Percentiles rank a stretch among this genome's conserved stretches.
These are phyloP conservation scores for Phyllosticta citrichinensis DNA, from an alignment of 2,329 filamentous ascomycete genomes.

Conservation along the genomic window DNA sequence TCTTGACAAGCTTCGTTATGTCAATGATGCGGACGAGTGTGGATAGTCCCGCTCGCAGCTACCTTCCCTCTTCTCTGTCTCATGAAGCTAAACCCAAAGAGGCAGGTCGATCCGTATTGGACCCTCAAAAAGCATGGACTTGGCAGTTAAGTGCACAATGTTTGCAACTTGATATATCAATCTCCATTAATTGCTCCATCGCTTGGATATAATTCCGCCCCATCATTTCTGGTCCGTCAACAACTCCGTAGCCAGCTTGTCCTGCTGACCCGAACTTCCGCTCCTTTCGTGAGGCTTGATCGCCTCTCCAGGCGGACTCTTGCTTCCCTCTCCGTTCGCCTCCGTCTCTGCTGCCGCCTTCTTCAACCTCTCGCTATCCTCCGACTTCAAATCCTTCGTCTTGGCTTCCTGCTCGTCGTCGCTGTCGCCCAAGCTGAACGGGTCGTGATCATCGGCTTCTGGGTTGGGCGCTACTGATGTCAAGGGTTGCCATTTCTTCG, in stretches of 20 bases:
- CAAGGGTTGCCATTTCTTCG: slow-evolving; percentile 95
- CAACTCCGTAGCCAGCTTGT: slow-evolving; percentile 38
- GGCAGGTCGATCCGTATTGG: not conserved
- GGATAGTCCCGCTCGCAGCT: not conserved
- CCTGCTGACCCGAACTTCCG: slow-evolving; percentile 33
- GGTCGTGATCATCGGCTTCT: slow-evolving; percentile 75
- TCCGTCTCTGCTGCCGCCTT: slow-evolving; percentile 41
- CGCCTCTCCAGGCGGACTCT: slow-evolving; percentile 12
- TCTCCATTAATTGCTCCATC: not conserved
- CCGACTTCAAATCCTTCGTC: slow-evolving; percentile 48
- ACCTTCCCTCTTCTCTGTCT: not conserved
- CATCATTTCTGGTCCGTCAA: slow-evolving; percentile 16
- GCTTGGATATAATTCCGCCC: not conserved
- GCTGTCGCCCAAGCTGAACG: slow-evolving; percentile 91
- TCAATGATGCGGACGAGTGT: not conserved
- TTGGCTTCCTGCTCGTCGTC: slow-evolving; percentile 82
- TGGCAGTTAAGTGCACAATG: no score
- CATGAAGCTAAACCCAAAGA: not conserved
- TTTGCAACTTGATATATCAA: not conserved
- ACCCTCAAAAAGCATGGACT: no score
- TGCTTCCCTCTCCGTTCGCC: slow-evolving; percentile 40
- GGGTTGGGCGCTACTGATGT: slow-evolving; percentile 76
- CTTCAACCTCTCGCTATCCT: slow-evolving; percentile 43
- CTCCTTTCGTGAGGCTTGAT: slow-evolving; percentile 31
- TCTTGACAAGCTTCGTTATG: not conserved